Conservation (phyloP, 31 red algal species). For the Odonthalia washingtoniensis region DNA sequence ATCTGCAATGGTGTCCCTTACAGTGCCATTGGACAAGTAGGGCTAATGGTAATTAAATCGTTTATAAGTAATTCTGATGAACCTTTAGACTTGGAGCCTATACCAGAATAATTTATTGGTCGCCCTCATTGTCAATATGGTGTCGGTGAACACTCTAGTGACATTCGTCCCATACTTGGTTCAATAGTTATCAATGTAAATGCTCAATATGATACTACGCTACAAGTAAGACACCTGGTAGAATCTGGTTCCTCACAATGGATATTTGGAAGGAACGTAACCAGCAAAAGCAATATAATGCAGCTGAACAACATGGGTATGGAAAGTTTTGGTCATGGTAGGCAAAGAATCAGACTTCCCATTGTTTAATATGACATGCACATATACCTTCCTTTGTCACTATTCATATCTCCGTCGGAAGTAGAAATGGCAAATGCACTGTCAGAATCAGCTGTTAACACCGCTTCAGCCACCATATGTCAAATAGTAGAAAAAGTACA, state of each 20-base stretch:
- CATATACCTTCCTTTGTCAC: conserved; percentile 26
- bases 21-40: conserved; percentile 29
- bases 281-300: not conserved
- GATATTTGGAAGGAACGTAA: conserved; percentile 45
- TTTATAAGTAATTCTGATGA: not conserved
- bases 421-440: not conserved
- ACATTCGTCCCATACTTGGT: conserved; percentile 19
- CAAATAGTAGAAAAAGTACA: conserved; percentile 41
- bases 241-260: conserved; percentile 25
- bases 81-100: conserved; percentile 20
- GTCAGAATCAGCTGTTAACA: not conserved
- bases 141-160: conserved; percentile 1
- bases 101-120: conserved; percentile 1
- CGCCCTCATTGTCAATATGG: conserved; percentile 46
- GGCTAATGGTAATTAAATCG: not conserved
- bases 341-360: no score
- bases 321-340: not conserved
- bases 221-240: conserved; percentile 26
- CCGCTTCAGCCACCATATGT: not conserved
- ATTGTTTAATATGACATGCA: not conserved
- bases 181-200: conserved; percentile 11
- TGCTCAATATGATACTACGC: conserved; percentile 13
- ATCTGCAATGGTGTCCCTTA: conserved; percentile 11
- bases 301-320: conserved; percentile 38
- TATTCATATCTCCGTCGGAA: not conserved